Conservation (phyloP, 768 basidiomycete species). For the Dentipellis sp. region DNA sequence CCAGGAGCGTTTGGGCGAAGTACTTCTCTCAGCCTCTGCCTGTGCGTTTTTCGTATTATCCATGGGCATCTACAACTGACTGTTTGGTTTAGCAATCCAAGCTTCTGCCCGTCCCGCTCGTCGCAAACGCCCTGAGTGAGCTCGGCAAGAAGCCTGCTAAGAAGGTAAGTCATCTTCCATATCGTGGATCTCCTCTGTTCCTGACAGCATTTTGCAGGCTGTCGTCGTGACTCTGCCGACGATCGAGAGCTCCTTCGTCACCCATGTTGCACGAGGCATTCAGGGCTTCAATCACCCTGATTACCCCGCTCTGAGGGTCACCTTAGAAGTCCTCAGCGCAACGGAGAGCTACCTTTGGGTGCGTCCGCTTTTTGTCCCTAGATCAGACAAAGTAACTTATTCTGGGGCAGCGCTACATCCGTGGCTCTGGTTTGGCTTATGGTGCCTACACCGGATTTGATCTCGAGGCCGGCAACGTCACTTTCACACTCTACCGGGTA, state of each 20-base stretch:
- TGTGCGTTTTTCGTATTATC: constrained; percentile 27
- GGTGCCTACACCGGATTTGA: constrained; percentile 74
- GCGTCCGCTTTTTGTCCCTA: constrained; percentile 5
- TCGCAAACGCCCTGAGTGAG: constrained; percentile 60
- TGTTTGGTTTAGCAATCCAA: constrained; percentile 30
- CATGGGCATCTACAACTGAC: neutral
- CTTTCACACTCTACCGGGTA: constrained; percentile 74
- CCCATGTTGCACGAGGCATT: constrained; percentile 70
- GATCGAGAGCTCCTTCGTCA: constrained; percentile 87
- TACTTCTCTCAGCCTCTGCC: constrained; percentile 55
- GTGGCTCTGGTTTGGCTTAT: constrained; percentile 92
- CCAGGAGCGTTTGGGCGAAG: constrained; percentile 65
- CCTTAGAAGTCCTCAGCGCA: constrained; percentile 82
- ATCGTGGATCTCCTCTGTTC: neutral
- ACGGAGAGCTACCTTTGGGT: constrained; percentile 96
- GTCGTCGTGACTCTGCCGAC: constrained; percentile 84
- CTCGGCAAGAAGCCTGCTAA: constrained; percentile 65
- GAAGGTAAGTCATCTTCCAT: constrained; percentile 39
- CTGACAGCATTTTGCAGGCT: constrained; percentile 37
- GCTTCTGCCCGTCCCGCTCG: constrained; percentile 58
- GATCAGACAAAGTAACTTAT: neutral
- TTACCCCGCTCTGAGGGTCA: constrained; percentile 77
- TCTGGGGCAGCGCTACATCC: constrained; percentile 63
- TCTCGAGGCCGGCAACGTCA: constrained; percentile 67
- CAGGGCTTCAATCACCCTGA: constrained; percentile 76